Evolutionary conservation across 768 basidiomycete genomes (phyloP), one percentile per base, ranked within the genome.

Genomic region (Mycena vulgaris): DNA sequence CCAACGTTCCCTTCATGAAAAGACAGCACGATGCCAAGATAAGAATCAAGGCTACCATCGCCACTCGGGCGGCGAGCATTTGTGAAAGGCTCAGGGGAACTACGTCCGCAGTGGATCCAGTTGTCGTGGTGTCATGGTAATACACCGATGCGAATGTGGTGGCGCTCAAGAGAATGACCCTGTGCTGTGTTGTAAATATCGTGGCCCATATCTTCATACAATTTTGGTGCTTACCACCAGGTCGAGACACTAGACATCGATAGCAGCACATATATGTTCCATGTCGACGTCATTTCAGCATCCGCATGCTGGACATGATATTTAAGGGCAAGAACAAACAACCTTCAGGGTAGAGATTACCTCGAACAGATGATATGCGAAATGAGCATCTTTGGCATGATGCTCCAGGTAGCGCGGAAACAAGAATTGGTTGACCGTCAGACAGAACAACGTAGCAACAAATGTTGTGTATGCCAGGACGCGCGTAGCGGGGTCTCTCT

Each of bases 221-320:
- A 5, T 21, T 8, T 14, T 33, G 27, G 37, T 8, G 25, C 68
- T 58, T 37, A 64, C 68, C 68, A 69, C 63, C 62, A 58, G 40
- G 68, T 59, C n/a, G 68, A 51, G 49, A 53, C 39, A 28, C 23
- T 33, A 31, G 68, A 69, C 21, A 69, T 59, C 35, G 68, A 69
- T 2, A 69, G 39, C 7, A 64, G 23, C 31, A 28, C 28, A 17
- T 42, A 19, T 21, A 69, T 55, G 61, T 56, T 62, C 67, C 67
- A 68, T 16, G 19, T 59, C 16, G 62, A 59, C 17, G 51, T 16
- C 31, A 17, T 16, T 33, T 42, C 63, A 9, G 3, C 28, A 1
- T 53, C 19, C 14, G 56, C 45, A 5, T 21, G 39, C 68, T 69
- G 57, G 9, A 23, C 17, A 59, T 37, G 5, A 25, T 1, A 27